Percentiles rank a stretch among this genome's conserved stretches.
phyloP scores from a whole-genome alignment of 805 yeast genomes.

The Starmerella floricola region DNA sequence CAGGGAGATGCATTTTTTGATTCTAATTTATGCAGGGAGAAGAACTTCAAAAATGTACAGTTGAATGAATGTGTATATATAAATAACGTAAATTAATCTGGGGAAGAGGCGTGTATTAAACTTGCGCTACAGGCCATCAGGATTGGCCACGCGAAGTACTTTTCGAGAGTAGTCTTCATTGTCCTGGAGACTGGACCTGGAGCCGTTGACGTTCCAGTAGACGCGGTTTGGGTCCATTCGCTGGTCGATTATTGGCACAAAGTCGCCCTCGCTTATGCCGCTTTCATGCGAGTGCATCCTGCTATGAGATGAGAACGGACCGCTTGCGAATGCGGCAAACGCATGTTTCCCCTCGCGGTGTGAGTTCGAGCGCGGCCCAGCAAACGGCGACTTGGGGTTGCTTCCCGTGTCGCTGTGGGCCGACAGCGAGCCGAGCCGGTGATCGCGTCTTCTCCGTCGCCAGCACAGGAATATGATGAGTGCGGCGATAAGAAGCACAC shows the following conservation, averaged over 20 bases:
- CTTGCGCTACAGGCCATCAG: conserved; percentile 22
- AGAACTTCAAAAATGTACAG: no score
- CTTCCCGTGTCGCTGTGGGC: neutral
- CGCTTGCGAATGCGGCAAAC: conserved; percentile 15
- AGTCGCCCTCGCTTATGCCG: conserved; percentile 24
- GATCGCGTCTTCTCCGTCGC: conserved; percentile 22
- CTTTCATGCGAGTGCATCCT: conserved; percentile 8
- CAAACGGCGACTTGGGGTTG: conserved; percentile 1
- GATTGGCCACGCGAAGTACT: conserved; percentile 46
- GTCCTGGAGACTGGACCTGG: conserved; percentile 40
- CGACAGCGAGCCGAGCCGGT: neutral
- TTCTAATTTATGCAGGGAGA: no score
- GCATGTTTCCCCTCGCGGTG: conserved; percentile 5
- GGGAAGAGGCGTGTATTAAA: no score
- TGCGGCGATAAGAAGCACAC: conserved; percentile 34
- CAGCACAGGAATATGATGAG: conserved; percentile 34
- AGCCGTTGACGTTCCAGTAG: conserved; percentile 37
- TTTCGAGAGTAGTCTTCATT: conserved; percentile 46
- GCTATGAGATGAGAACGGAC: conserved; percentile 1
- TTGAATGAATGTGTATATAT: no score
- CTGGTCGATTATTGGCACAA: conserved; percentile 41
- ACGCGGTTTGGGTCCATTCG: conserved; percentile 47
- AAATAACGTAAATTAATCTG: no score
- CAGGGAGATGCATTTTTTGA: no score
- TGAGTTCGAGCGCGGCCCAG: neutral